phyloP scores from a whole-genome alignment of 495 filamentous ascomycete species.

The Polyplosphaeria fusca region DNA sequence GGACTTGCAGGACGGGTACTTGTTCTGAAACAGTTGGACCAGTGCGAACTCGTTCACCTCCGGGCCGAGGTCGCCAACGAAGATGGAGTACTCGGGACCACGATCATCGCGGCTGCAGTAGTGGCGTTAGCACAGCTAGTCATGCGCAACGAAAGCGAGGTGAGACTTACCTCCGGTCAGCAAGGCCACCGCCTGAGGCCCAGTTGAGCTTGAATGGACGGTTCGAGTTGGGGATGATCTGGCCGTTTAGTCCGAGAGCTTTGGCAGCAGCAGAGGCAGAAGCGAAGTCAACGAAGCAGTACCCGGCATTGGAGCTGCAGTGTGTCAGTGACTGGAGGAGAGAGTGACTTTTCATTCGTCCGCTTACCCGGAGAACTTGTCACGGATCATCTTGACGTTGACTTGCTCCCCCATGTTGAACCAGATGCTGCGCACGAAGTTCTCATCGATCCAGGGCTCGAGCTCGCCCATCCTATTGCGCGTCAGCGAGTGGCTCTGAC shows the following conservation, averaged over 20 bases:
- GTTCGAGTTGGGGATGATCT: slow-evolving; percentile 86
- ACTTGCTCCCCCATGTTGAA: slow-evolving; percentile 86
- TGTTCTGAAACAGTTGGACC: slow-evolving; percentile 91
- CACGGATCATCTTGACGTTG: slow-evolving; percentile 99
- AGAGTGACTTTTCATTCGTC: slow-evolving; percentile 10
- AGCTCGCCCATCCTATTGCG: slow-evolving; percentile 90
- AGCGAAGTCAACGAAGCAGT: slow-evolving; percentile 96
- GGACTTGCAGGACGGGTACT: slow-evolving; percentile 96
- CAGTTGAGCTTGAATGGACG: slow-evolving; percentile 99
- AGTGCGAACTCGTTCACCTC: slow-evolving; percentile 99
- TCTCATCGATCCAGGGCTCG: slow-evolving; percentile 99
- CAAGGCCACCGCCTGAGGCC: slow-evolving; percentile 93
- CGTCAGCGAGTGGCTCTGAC: slow-evolving; percentile 8
- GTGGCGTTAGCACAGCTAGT: slow-evolving; percentile 4
- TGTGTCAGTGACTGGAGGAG: slow-evolving; percentile 44
- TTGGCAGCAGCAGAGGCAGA: slow-evolving; percentile 82
- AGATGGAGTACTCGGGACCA: slow-evolving; percentile 93
- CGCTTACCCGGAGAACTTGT: slow-evolving; percentile 96
- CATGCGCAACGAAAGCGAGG: neutral
- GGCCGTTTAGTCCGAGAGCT: slow-evolving; percentile 84
- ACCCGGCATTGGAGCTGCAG: slow-evolving; percentile 86
- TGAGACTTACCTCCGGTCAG: slow-evolving; percentile 77
- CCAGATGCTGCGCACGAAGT: slow-evolving; percentile 93
- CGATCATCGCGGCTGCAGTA: slow-evolving; percentile 77
- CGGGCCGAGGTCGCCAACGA: slow-evolving; percentile 95